Evolutionary conservation across 495 filamentous ascomycete genomes (phyloP), one percentile per base, ranked within the genome.

Genomic region (Hypoxylon cercidicola): DNA sequence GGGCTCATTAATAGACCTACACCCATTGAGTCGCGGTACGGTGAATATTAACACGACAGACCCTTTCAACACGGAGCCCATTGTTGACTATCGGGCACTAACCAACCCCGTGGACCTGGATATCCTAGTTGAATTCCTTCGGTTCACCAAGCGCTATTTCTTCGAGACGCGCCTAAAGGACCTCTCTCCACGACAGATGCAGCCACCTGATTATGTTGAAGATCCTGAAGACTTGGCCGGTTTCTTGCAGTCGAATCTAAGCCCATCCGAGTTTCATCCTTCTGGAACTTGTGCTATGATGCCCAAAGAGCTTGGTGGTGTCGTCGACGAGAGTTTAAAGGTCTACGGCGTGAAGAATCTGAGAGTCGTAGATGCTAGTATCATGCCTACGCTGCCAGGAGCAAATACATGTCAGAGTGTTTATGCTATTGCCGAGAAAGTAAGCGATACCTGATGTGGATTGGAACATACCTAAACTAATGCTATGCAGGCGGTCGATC

Each of bases 201-300:
- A 68, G 37, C 78, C 78, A 2, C 76, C 77, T 13, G 51, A 62
- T 37, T 44, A 60, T n/a, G 32, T 74, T 64, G 46, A 62, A 49
- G 58, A 78, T 55, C 34, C 75, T 6, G 71, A 66, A 46, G 63
- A 78, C 35, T 58, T 74, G 30, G 69, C 65, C 2, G 64, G 51
- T 3, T 78, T 72, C 37, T 43, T 81, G 12, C 50, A 37, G 7
- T 53, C 69, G 40, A 71, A 71, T 10, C 35, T 79, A 3, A 72
- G 53, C 13, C 78, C 78, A 19, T 77, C 72, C 21, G 74, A 79
- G 50, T 82, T 72, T 48, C 79, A 84, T 47, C 78, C 78, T 8
- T 74, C 72, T 1, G 81, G 83, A 28, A 86, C 85, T 0, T 78
- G 79, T 40, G 79, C 81, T 1, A 85, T 85, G 85, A 70, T 88